Evolutionary conservation across 2,329 filamentous ascomycete species (phyloP).

Genomic region (Zymoseptoria pseudotritici): DNA sequence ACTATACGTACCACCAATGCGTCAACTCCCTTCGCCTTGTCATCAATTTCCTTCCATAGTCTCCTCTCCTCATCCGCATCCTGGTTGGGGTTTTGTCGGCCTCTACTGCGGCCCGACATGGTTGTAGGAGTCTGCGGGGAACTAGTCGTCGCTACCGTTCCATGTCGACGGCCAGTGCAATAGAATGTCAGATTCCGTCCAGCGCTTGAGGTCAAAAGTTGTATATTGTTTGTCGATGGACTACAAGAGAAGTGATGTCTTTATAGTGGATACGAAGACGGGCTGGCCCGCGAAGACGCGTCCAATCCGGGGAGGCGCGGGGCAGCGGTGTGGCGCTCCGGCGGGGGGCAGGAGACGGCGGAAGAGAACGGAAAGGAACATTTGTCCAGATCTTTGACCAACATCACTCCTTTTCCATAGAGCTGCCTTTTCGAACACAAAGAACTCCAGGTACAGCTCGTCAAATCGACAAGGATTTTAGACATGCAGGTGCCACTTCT

Average conservation of each 20-base stretch:
- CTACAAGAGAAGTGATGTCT: neutral
- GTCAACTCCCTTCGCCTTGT: slow-evolving; percentile 40
- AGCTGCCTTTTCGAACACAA: neutral
- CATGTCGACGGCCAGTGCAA: neutral
- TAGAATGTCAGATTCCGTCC: neutral
- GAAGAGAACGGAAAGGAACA: neutral
- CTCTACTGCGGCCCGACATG: slow-evolving; percentile 43
- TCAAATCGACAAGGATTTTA: neutral
- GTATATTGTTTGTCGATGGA: neutral
- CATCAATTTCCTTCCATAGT: slow-evolving; percentile 43
- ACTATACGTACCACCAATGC: slow-evolving; percentile 37
- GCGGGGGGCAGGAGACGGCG: neutral
- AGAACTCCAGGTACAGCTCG: neutral
- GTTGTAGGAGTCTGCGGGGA: neutral
- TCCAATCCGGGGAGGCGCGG: neutral
- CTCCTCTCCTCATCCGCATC: slow-evolving; percentile 45
- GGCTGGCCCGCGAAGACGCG: neutral
- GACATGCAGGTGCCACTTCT: slow-evolving; percentile 72
- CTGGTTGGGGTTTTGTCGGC: slow-evolving; percentile 38
- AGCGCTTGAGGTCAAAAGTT: neutral
- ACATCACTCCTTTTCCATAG: neutral
- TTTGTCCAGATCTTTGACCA: neutral
- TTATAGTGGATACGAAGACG: neutral
- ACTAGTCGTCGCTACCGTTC: neutral
- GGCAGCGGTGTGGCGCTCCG: neutral